A percentile compares a stretch with the other conserved stretches of the same genome.
Conservation (phyloP, 306 rosid species). For the Quercus cerris region DNA sequence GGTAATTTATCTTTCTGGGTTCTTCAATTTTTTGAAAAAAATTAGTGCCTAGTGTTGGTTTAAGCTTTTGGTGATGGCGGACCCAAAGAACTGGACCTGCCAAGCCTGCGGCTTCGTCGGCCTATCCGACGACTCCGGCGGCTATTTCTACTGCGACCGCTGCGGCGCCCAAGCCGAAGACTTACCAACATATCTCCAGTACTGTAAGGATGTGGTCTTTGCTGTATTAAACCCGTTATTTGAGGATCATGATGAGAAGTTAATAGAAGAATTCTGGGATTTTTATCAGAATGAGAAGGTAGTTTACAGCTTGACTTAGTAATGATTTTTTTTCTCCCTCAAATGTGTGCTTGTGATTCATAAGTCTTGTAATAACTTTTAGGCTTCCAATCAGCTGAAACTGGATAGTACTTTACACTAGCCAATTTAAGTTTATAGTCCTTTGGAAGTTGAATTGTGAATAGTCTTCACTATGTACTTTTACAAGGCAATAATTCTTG, state of each 20-base stretch:
- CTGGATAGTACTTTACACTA: not conserved
- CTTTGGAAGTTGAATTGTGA: not conserved
- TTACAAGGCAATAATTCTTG: too few relatives aligned
- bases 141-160: too few relatives aligned
- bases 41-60: too few relatives aligned
- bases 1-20: too few relatives aligned
- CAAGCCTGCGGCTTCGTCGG: conserved; percentile 48
- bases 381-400: not conserved
- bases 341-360: not conserved
- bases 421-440: not conserved
- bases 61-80: conserved; percentile 27
- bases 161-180: conserved; percentile 35
- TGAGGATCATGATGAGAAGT: conserved; percentile 62
- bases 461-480: not conserved
- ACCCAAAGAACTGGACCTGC: conserved; percentile 37
- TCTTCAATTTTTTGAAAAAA: too few relatives aligned
- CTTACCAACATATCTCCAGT: conserved; percentile 67
- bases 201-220: conserved; percentile 72
- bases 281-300: conserved; percentile 53
- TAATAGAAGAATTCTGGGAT: conserved; percentile 53
- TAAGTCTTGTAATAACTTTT: conserved; percentile 8
- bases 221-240: conserved; percentile 58
- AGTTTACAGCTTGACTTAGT: conserved; percentile 16
- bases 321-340: not conserved
- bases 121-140: conserved; percentile 46